Evolutionary conservation across 805 yeast species (phyloP), one percentile per base, ranked within the genome.

Genomic region (Suhomyces sp.): DNA sequence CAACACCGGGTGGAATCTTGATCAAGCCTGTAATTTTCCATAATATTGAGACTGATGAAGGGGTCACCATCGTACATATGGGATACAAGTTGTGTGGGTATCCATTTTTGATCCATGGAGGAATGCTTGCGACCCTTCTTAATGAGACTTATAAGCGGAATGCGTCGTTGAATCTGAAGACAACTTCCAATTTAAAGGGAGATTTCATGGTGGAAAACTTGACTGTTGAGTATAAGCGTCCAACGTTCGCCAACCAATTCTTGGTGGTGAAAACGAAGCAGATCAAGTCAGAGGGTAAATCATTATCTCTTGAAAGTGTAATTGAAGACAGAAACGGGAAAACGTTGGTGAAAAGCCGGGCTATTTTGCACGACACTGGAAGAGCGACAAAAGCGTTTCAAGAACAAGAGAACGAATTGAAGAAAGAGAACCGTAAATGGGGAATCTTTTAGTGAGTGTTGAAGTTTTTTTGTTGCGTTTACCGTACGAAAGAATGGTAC

Each of bases 101-200:
- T 54, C 97, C 96, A 2, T 81, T 86, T 48, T 61, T 90, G 13
- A 74, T 87, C 3, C 97, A 88, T 54, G 97, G 97, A 3, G 97
- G 97, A 0, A 76, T 90, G 19, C 55, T 88, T 19, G 95, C 90
- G 6, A 81, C 95, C 0, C 63, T 88, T 1, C 62, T 88, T 36
- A 93, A 87, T 51, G 95, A 88, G 47, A 72, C 83, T 5, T 73
- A 81, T 62, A 79, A 80, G 44, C 70, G 81, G 34, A 65, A 72
- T 38, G 77, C 70, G 2, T 58, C 68, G 1, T 62, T 81, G 26
- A 54, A 67, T 37, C 34, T 47, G 41, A 22, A 53, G 43, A 50
- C 65, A 38, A 20, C 48, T 47, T 64, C 59, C 3, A 48, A 50
- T 47, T 57, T 50, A 42, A 71, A 71, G 14, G 75, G 70, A 29